A percentile compares a stretch with the other conserved stretches of the same genome.
Conservation (phyloP, 140 eudicot genomes). For the Erigeron philadelphicus region DNA sequence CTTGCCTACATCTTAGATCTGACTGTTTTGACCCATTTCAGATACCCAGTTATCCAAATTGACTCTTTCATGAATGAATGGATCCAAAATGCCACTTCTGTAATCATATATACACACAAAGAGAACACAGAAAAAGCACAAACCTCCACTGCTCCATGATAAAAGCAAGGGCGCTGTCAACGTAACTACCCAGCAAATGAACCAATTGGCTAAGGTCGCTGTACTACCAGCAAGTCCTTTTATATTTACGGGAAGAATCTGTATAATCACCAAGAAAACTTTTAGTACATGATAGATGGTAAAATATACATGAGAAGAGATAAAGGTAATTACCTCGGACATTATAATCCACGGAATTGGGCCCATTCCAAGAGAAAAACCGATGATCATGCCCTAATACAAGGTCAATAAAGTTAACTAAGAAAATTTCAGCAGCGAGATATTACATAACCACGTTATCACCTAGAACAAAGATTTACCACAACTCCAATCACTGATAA, state of each 20-base stretch:
- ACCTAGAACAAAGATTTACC: constrained; percentile 42
- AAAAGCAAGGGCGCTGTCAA: constrained; percentile 72
- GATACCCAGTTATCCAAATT: neutral
- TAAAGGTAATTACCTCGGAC: constrained; percentile 68
- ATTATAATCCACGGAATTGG: constrained; percentile 96
- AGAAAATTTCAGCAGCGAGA: constrained; percentile 6
- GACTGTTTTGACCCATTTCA: too few relatives aligned
- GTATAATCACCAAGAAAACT: constrained; percentile 13
- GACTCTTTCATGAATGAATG: neutral
- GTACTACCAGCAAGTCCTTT: constrained; percentile 95
- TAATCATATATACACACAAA: neutral
- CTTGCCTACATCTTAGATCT: too few relatives aligned
- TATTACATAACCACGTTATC: neutral
- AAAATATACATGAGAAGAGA: neutral
- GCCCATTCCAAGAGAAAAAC: constrained; percentile 93
- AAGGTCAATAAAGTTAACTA: constrained; percentile 12
- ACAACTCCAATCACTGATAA: constrained; percentile 75
- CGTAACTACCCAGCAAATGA: constrained; percentile 63
- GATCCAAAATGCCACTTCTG: neutral
- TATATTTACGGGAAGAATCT: constrained; percentile 80
- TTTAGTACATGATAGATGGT: neutral
- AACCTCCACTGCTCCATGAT: constrained; percentile 87
- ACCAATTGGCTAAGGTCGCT: constrained; percentile 81
- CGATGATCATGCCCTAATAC: constrained; percentile 62
- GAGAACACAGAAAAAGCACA: constrained; percentile 5